These are phyloP conservation scores for Penicillium sp. DNA, from an alignment of 2,329 filamentous ascomycete genomes.

Conservation along the genomic window DNA sequence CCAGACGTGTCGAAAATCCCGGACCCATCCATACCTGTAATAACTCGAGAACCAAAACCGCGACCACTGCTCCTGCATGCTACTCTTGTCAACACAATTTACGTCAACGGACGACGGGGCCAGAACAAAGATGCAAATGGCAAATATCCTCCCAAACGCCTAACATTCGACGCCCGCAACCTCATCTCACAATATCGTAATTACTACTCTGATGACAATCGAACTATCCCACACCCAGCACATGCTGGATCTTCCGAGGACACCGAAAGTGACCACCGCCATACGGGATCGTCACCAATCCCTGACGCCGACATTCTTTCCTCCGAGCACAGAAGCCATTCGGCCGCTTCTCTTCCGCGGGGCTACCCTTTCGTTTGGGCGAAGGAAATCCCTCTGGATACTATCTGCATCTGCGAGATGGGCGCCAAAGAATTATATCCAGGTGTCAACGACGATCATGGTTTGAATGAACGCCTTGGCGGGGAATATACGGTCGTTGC, in stretches of 20 bases:
- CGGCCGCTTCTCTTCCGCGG: not conserved
- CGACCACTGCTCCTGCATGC: constrained; percentile 73
- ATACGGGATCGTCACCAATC: not conserved
- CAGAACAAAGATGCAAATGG: constrained; percentile 5
- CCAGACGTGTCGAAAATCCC: not conserved
- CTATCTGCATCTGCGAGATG: constrained; percentile 80
- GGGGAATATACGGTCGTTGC: constrained; percentile 54
- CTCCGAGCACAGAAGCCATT: not conserved
- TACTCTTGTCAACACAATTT: constrained; percentile 82
- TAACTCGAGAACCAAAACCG: constrained; percentile 16
- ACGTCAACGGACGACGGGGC: constrained; percentile 44
- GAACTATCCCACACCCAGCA: constrained; percentile 14
- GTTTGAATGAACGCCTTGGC: constrained; percentile 46
- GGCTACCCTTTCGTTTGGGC: constrained; percentile 63
- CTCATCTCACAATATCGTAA: constrained; percentile 32
- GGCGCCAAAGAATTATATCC: constrained; percentile 67
- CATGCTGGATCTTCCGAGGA: not conserved
- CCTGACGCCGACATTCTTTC: not conserved
- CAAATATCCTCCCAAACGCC: constrained; percentile 31
- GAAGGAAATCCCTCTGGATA: constrained; percentile 62
- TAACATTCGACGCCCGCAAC: constrained; percentile 45
- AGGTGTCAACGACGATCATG: constrained; percentile 23
- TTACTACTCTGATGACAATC: constrained; percentile 31
- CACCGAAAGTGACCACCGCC: not conserved
- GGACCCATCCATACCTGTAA: constrained; percentile 10